phyloP scores from a whole-genome alignment of 2,329 filamentous ascomycete genomes.

The Xylariaceae sp. region DNA sequence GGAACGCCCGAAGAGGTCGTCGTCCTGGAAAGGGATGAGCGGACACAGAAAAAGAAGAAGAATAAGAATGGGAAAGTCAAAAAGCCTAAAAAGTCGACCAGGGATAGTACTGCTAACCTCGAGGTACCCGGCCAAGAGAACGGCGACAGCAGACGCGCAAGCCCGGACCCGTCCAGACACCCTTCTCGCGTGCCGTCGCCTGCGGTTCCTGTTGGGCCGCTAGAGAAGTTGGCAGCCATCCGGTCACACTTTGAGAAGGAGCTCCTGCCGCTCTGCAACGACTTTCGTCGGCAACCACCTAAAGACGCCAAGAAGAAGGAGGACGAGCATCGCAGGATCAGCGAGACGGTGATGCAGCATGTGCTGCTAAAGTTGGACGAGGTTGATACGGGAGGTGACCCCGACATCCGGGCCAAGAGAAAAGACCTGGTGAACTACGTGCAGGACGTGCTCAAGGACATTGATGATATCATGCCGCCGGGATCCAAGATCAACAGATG shows the following conservation, averaged over 20 bases:
- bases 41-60: conserved; percentile 40
- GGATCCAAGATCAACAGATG: conserved; percentile 16
- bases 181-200: conserved; percentile 37
- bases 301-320: conserved; percentile 61
- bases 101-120: conserved; percentile 41
- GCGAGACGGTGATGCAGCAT: conserved; percentile 72
- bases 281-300: conserved; percentile 62
- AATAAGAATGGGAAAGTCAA: conserved; percentile 31
- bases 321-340: conserved; percentile 71
- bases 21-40: conserved; percentile 40
- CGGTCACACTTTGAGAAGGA: conserved; percentile 59
- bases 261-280: conserved; percentile 60
- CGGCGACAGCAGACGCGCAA: conserved; percentile 31
- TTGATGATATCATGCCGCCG: conserved; percentile 49
- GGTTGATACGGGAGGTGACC: conserved; percentile 68
- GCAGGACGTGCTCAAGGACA: conserved; percentile 59
- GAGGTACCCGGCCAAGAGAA: conserved; percentile 34
- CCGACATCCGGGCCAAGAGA: conserved; percentile 59
- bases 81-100: conserved; percentile 40
- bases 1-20: conserved; percentile 43
- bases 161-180: conserved; percentile 33
- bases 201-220: conserved; percentile 37
- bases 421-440: conserved; percentile 72
- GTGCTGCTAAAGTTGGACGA: conserved; percentile 73
- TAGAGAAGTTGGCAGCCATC: conserved; percentile 65